These are phyloP conservation scores for Alternaria brassicae DNA, from an alignment of 2,329 filamentous ascomycete species.

Conservation along the genomic window DNA sequence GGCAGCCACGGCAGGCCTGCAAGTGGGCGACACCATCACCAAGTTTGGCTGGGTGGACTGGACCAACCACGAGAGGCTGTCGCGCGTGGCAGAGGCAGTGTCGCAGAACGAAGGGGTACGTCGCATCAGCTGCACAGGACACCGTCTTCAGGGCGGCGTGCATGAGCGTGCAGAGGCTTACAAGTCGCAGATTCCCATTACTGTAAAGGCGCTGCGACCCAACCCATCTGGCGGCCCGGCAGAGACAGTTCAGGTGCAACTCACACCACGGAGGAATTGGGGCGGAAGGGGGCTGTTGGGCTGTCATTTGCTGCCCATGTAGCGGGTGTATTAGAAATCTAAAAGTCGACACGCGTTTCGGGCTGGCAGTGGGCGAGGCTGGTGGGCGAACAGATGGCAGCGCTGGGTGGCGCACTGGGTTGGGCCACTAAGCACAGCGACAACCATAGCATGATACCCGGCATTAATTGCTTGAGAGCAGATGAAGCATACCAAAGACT, in stretches of 20 bases:
- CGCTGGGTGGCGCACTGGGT: conserved; percentile 43
- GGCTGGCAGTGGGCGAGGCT: neutral
- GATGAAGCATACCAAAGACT: neutral
- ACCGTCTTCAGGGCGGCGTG: conserved; percentile 1
- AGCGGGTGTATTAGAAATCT: conserved; percentile 18
- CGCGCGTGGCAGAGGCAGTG: conserved; percentile 87
- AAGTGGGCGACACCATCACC: conserved; percentile 79
- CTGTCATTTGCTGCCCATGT: conserved; percentile 86
- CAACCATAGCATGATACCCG: conserved; percentile 49
- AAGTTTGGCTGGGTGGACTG: conserved; percentile 85
- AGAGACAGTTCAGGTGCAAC: conserved; percentile 69
- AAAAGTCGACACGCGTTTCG: neutral
- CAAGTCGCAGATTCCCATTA: conserved; percentile 66
- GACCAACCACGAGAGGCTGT: conserved; percentile 84
- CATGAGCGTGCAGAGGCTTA: conserved; percentile 27
- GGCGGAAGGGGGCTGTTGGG: conserved; percentile 88
- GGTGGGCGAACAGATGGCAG: conserved; percentile 29
- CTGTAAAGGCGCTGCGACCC: conserved; percentile 69
- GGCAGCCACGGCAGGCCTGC: conserved; percentile 81
- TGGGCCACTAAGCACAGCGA: conserved; percentile 41
- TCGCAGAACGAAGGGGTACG: conserved; percentile 88
- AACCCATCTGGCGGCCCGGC: conserved; percentile 41
- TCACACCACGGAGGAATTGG: conserved; percentile 83
- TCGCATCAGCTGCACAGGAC: conserved; percentile 29
- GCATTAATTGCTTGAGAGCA: conserved; percentile 28